Evolutionary conservation across 2,329 filamentous ascomycete genomes (phyloP).

Genomic region (Cladophialophora immunda): DNA sequence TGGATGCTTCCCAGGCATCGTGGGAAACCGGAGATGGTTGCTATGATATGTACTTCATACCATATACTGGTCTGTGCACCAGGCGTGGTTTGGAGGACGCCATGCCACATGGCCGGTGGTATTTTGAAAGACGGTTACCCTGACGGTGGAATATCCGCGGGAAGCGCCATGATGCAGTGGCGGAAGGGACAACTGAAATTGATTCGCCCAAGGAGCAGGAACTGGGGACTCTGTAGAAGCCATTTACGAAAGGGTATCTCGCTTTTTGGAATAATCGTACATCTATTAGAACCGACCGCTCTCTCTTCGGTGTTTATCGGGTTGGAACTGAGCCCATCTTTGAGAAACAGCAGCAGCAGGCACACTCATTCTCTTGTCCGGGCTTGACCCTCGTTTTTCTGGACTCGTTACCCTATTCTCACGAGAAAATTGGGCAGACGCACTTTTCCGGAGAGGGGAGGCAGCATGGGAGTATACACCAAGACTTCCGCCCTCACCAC

Average conservation of each 20-base stretch:
- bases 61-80: slow-evolving; percentile 36
- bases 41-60: slow-evolving; percentile 39
- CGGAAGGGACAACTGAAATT: slow-evolving; percentile 22
- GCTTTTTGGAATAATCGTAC: slow-evolving; percentile 6
- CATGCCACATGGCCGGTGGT: slow-evolving; percentile 24
- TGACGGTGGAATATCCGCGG: slow-evolving; percentile 6
- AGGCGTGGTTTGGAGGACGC: slow-evolving; percentile 25
- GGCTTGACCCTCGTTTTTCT: slow-evolving; percentile 50
- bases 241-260: slow-evolving; percentile 17
- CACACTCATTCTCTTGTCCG: slow-evolving; percentile 54
- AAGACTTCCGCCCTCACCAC: slow-evolving; percentile 76
- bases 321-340: slow-evolving; percentile 46
- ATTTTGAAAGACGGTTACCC: slow-evolving; percentile 25
- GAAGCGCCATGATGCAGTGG: not conserved
- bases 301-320: slow-evolving; percentile 42
- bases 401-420: slow-evolving; percentile 43
- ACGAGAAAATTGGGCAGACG: slow-evolving; percentile 61
- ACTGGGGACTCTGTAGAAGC: not conserved
- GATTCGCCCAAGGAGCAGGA: slow-evolving; percentile 1
- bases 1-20: slow-evolving; percentile 32
- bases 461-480: slow-evolving; percentile 82
- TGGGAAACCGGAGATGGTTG: slow-evolving; percentile 33
- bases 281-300: slow-evolving; percentile 43
- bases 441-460: slow-evolving; percentile 83
- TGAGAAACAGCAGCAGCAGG: slow-evolving; percentile 47